These are phyloP conservation scores for Lenwebbia sp. DNA, from an alignment of 345 rosid genomes.

Conservation along the genomic window DNA sequence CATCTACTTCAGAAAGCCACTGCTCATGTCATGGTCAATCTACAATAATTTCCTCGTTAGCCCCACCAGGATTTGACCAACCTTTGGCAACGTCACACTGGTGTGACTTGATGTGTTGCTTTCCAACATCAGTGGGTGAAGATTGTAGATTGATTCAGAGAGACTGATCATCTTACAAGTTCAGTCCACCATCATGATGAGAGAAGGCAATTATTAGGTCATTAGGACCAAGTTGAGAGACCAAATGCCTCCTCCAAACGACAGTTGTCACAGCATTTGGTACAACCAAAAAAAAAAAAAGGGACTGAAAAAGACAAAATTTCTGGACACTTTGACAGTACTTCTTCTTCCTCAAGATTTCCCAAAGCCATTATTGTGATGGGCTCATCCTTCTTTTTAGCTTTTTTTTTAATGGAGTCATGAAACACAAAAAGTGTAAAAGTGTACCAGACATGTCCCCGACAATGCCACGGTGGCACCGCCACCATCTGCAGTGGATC, in stretches of 20 bases:
- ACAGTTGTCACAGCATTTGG: not conserved
- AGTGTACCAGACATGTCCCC: not conserved
- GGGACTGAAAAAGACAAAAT: not conserved
- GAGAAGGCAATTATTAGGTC: not conserved
- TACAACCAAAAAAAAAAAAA: not conserved
- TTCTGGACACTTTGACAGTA: not conserved
- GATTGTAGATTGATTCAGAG: not conserved
- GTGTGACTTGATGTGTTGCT: not conserved
- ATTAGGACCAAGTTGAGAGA: not conserved
- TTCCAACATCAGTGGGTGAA: not conserved
- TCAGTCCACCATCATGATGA: not conserved
- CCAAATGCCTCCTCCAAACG: not conserved
- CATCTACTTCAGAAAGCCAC: not conserved
- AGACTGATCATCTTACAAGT: not conserved
- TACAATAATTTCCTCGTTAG: not conserved
- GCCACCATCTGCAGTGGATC: not conserved
- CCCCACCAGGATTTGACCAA: not conserved
- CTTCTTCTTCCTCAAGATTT: not conserved
- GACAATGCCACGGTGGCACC: not conserved
- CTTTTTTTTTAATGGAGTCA: not conserved
- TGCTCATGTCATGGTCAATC: not conserved
- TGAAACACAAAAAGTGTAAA: not conserved
- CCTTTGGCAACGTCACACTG: not conserved
- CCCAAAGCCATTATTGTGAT: not conserved
- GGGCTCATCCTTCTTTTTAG: not conserved